Evolutionary conservation across 2,329 filamentous ascomycete genomes (phyloP).

Genomic region (Grosmannia huntii): DNA sequence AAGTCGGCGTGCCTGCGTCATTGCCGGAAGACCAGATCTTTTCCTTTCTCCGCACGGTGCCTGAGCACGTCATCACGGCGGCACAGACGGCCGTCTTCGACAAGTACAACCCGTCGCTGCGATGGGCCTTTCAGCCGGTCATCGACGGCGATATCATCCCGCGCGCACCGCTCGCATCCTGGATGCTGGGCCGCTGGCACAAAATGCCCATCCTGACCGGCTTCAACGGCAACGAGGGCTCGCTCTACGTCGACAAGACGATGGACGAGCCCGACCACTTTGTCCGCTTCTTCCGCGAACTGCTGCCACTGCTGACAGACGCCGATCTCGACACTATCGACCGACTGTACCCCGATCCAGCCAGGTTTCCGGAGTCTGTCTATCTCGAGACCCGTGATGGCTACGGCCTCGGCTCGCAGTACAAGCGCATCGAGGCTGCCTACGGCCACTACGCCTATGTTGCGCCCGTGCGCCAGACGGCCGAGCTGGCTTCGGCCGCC

Average conservation of each 20-base stretch:
- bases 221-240: constrained; percentile 30
- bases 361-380: constrained; percentile 16
- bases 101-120: constrained; percentile 21
- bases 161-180: constrained; percentile 16
- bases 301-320: constrained; percentile 24
- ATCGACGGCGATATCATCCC: constrained; percentile 24
- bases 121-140: constrained; percentile 42
- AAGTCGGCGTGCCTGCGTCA: constrained; percentile 28
- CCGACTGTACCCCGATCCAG: constrained; percentile 27
- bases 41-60: constrained; percentile 26
- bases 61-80: constrained; percentile 16
- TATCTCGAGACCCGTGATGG: constrained; percentile 24
- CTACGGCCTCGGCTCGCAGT: constrained; percentile 24
- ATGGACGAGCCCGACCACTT: constrained; percentile 22
- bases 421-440: constrained; percentile 39
- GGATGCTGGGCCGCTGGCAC: constrained; percentile 17
- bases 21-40: constrained; percentile 33
- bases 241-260: constrained; percentile 26
- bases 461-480: constrained; percentile 36
- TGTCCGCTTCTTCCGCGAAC: constrained; percentile 22
- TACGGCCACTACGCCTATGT: constrained; percentile 44
- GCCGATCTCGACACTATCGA: constrained; percentile 23
- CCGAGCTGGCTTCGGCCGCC: constrained; percentile 13
- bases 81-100: constrained; percentile 23
- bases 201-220: constrained; percentile 27